Conservation (phyloP, 352 stramenopile genomes). For the Pythium volutum region DNA sequence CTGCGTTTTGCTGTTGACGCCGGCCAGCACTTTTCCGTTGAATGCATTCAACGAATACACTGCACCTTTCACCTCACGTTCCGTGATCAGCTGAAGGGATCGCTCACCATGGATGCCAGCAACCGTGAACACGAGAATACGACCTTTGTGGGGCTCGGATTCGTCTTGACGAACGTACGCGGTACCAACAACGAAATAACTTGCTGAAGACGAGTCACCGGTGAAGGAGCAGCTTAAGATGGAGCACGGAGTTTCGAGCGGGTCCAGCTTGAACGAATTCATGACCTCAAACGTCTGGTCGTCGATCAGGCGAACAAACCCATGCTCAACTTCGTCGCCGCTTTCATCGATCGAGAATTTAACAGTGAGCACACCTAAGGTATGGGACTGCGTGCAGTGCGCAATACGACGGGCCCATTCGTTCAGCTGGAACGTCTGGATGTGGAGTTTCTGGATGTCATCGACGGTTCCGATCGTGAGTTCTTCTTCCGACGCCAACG, state of each 20-base stretch:
- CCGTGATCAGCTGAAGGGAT: slow-evolving; percentile 87
- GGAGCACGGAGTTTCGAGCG: slow-evolving; percentile 86
- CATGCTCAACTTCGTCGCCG: slow-evolving; percentile 82
- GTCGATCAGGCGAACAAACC: slow-evolving; percentile 94
- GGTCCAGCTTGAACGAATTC: slow-evolving; percentile 84
- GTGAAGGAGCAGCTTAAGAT: slow-evolving; percentile 76
- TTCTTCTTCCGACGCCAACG: slow-evolving; percentile 93
- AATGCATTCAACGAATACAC: slow-evolving; percentile 96
- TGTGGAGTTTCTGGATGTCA: slow-evolving; percentile 99
- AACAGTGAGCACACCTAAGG: slow-evolving; percentile 77
- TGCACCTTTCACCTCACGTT: slow-evolving; percentile 93
- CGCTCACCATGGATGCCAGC: slow-evolving; percentile 74
- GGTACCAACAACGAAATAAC: slow-evolving; percentile 87
- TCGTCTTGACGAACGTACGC: slow-evolving; percentile 94
- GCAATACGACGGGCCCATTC: slow-evolving; percentile 93
- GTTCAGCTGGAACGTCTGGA: slow-evolving; percentile 94
- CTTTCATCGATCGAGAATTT: slow-evolving; percentile 82
- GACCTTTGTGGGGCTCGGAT: slow-evolving; percentile 93
- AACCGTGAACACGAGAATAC: slow-evolving; percentile 93
- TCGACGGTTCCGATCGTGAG: slow-evolving; percentile 97
- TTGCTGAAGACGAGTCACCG: slow-evolving; percentile 67
- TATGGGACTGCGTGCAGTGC: slow-evolving; percentile 78
- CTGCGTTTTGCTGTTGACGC: slow-evolving; percentile 94
- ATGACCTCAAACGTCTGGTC: slow-evolving; percentile 96
- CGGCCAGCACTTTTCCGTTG: slow-evolving; percentile 91